phyloP scores from a whole-genome alignment of 768 basidiomycete species.

The Tephrocybe sp. region DNA sequence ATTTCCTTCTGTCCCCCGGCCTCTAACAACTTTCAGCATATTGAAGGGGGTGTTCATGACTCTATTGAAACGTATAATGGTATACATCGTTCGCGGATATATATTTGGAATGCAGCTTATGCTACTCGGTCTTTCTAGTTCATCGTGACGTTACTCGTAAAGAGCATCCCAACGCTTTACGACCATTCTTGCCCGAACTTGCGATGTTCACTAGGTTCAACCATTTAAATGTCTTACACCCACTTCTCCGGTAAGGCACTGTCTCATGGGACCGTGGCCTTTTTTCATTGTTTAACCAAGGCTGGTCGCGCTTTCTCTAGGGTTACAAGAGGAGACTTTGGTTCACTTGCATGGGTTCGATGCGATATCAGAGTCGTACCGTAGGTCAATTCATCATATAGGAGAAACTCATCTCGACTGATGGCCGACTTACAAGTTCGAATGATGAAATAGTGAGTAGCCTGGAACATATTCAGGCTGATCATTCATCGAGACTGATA shows the following conservation, averaged over 20 bases:
- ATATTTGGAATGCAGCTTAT: not conserved
- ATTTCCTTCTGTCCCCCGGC: not conserved
- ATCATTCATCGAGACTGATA: not conserved
- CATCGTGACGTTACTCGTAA: constrained; percentile 26
- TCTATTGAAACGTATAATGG: constrained; percentile 62
- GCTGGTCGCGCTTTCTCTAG: constrained; percentile 37
- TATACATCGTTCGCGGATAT: constrained; percentile 24
- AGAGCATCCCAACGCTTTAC: constrained; percentile 29
- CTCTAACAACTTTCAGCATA: constrained; percentile 36
- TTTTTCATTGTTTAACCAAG: not conserved
- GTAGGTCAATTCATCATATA: constrained; percentile 15
- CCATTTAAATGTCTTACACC: constrained; percentile 31
- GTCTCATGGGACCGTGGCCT: not conserved
- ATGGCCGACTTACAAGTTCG: constrained; percentile 28
- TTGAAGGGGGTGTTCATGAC: constrained; percentile 60
- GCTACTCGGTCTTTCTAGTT: constrained; percentile 18
- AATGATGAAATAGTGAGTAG: constrained; percentile 43
- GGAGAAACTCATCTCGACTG: not conserved
- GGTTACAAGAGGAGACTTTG: constrained; percentile 39
- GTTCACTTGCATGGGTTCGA: constrained; percentile 36
- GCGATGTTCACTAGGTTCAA: constrained; percentile 29
- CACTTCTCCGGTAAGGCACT: constrained; percentile 27
- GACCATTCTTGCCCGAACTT: constrained; percentile 31
- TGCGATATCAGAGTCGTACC: constrained; percentile 30
- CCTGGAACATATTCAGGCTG: not conserved